Evolutionary conservation across 306 rosid genomes (phyloP).

Genomic region (Luffa aegyptiaca): DNA sequence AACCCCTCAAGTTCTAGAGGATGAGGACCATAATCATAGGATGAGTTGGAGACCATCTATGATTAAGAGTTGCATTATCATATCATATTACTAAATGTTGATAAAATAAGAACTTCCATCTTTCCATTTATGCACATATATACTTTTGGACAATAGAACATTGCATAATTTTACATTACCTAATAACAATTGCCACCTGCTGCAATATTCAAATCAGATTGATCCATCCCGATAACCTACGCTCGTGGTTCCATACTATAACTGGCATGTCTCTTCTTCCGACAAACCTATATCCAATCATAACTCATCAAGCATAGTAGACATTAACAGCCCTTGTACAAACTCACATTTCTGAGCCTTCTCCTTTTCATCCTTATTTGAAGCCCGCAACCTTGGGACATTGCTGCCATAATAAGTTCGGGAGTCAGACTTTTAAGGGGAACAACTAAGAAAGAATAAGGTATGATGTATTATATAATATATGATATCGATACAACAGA

Average conservation of each 20-base stretch:
- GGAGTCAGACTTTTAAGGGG: not conserved
- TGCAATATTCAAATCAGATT: not conserved
- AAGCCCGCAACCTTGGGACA: conserved; percentile 24
- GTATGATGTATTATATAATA: too few species aligned
- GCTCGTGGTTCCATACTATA: not conserved
- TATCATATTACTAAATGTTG: conserved; percentile 6
- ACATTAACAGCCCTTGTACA: conserved; percentile 65
- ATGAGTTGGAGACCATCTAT: not conserved
- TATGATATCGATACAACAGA: not conserved
- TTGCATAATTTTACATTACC: conserved; percentile 25
- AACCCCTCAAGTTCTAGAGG: not conserved
- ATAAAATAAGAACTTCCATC: conserved; percentile 20
- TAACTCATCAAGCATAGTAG: conserved; percentile 62
- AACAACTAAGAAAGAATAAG: not conserved
- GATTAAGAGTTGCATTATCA: conserved; percentile 4
- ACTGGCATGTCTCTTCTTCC: not conserved
- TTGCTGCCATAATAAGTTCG: conserved; percentile 31
- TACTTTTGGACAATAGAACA: conserved; percentile 24
- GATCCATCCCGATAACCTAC: not conserved
- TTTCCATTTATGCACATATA: conserved; percentile 34
- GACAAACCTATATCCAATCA: conserved; percentile 20
- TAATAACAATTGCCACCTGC: conserved; percentile 28
- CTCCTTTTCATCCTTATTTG: conserved; percentile 59
- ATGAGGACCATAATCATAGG: not conserved
- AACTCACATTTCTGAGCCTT: conserved; percentile 62